These are phyloP conservation scores for Bretziella fagacearum DNA, from an alignment of 2,329 filamentous ascomycete genomes.

Conservation along the genomic window DNA sequence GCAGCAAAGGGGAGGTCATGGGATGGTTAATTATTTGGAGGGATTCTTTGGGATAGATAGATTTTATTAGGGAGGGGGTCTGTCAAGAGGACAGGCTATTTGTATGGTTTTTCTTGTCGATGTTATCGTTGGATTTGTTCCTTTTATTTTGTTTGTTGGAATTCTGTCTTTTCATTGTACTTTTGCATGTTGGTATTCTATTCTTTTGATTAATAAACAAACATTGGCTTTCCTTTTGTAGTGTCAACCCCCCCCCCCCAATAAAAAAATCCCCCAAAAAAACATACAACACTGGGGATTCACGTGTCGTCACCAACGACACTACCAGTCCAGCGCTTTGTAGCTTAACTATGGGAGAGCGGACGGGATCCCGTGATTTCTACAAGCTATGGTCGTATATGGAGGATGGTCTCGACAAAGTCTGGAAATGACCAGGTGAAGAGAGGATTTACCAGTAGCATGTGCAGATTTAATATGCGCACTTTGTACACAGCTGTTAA, in stretches of 20 bases:
- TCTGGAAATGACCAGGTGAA: no score
- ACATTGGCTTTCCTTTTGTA: background rate
- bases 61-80: background rate
- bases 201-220: background rate
- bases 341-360: background rate
- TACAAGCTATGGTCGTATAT: background rate
- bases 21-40: background rate
- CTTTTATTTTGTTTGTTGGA: background rate
- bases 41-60: background rate
- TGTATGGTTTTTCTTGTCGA: background rate
- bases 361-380: background rate
- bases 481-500: no score
- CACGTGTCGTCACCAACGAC: background rate
- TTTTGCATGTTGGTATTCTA: constrained; percentile 1
- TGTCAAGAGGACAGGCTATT: no score
- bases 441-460: no score
- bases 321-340: background rate
- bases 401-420: no score
- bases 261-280: background rate
- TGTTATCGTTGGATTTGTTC: no score
- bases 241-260: background rate
- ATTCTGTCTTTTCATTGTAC: background rate
- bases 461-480: no score
- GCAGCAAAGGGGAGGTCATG: background rate
- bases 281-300: background rate